Conservation (phyloP, 1,139 yeast genomes). For the Magnusiomyces sp. region DNA sequence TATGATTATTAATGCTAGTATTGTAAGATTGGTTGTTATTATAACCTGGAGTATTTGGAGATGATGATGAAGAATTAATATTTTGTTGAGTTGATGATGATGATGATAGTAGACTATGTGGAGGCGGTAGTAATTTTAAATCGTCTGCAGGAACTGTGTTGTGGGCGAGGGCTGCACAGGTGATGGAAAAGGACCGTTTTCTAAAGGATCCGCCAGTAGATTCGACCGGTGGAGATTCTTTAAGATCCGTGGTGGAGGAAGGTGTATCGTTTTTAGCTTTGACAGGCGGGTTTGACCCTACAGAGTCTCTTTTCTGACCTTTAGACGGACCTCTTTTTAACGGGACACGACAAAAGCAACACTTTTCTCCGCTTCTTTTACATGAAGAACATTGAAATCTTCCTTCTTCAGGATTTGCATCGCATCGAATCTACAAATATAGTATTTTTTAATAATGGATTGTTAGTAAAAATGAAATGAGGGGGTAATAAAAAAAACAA, state of each 20-base stretch:
- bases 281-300: background rate
- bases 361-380: slow-evolving; percentile 32
- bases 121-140: background rate
- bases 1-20: background rate
- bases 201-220: background rate
- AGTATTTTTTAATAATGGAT: too few species aligned
- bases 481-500: background rate
- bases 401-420: slow-evolving; percentile 28
- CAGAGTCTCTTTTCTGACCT: slow-evolving; percentile 17
- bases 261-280: too few species aligned
- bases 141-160: slow-evolving; percentile 1
- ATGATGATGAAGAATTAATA: background rate
- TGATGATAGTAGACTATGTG: background rate
- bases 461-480: background rate
- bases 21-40: too few species aligned
- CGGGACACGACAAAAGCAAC: slow-evolving; percentile 37
- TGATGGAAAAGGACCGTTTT: slow-evolving; percentile 3
- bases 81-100: background rate
- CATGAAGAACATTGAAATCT: slow-evolving; percentile 33
- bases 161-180: slow-evolving; percentile 5
- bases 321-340: slow-evolving; percentile 38
- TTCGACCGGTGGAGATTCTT: slow-evolving; percentile 16
- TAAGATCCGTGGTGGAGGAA: slow-evolving; percentile 13
- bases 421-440: slow-evolving; percentile 33
- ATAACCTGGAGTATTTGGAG: too few species aligned